Base-by-base conservation (phyloP, 257 asterid species). In the Ocimum tenuiflorum region DNA sequence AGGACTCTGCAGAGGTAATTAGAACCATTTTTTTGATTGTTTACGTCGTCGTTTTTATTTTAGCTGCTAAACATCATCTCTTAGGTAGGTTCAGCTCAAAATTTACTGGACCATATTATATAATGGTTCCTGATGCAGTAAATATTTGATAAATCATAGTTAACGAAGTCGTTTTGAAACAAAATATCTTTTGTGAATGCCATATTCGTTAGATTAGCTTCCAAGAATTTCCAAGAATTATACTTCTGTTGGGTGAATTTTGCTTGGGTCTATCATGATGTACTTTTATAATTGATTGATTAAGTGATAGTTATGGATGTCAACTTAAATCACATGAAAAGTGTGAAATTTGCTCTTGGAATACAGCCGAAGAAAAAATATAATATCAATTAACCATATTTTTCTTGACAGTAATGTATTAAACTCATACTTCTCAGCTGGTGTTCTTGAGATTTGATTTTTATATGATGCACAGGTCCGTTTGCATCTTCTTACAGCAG, bases 401-500 rank as follows among this genome's bases (percentile, higher is more conserved):
- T 33, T 55, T 6, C 54, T 61, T 42, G 43, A 15, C 33, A 19
- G 41, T 33, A 17, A 29, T 63, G 71, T 57, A 27, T 56, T 41
- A 60, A 63, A 55, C 46, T 68, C 60, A 19, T 49, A 54, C 15
- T 39, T 27, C 38, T 39, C 23, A 43, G 20, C 48, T 73, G 39
- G 53, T 56, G 65, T 52, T 73, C 61, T 18, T 35, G 41, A 36
- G 55, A 67, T 63, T 72, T 58, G 51, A n/a, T 58, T 68, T 20
- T 72, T 72, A 35, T 71, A 62, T 77, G 59, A 56, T 80, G 22
- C 69, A 54, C 85, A 94, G 99, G 99, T 94, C 48, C 99, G 95
- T 60, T 73, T 94, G 60, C 99, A 90, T 76, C 85, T 94, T 77
- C 96, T 94, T 67, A 88, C 96, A 5, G 95, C 99, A 65, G 91